Base-by-base conservation (phyloP, 805 yeast species). In the Ascoidea rubescens region DNA sequence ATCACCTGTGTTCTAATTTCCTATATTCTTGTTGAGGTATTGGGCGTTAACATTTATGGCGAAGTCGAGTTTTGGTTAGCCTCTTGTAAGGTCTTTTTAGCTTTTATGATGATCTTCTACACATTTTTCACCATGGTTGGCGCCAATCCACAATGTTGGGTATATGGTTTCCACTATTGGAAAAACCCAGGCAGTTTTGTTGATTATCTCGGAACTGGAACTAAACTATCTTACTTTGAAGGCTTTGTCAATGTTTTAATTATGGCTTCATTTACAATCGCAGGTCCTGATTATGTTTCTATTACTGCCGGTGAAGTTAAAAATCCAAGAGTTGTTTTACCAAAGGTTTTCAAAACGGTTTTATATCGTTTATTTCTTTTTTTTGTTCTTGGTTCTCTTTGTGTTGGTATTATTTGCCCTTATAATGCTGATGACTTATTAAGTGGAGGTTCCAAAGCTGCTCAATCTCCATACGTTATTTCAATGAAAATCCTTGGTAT, bases 71-170 rank as follows among this genome's bases (percentile, higher is more conserved):
- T 87, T 61, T 81, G 84, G 82, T 67, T 86, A 21, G 78, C 90
- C 1, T 70, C 86, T 31, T 83, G 86, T 49, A 87, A 87, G 61
- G 77, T 87, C 52, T 56, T 86, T 5, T 70, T 87, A 49, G 88
- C 90, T 12, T 63, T 82, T n/a, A 95, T 93, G 1, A 70, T 87
- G 49, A 74, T 87, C 54, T 60, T 83, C 31, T 87, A 84, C 65
- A 85, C 93, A 1, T 82, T 87, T 58, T 63, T 86, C 51, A 80
- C 88, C 5, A 87, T 87, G 95, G 78, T 83, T 45, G 96, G 96
- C 32, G 96, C 95, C 31, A 87, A 87, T 63, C 95, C 95, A 1
- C 64, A 71, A 46, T 79, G 76, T 55, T 86, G 84, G 57, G 74
- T 70, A 4, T 78, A 70, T 57, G 86, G 86, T 1, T 79, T 80